Evolutionary conservation across 2,329 filamentous ascomycete species (phyloP), one percentile per base, ranked within the genome.

Genomic region (Neurospora sp.): DNA sequence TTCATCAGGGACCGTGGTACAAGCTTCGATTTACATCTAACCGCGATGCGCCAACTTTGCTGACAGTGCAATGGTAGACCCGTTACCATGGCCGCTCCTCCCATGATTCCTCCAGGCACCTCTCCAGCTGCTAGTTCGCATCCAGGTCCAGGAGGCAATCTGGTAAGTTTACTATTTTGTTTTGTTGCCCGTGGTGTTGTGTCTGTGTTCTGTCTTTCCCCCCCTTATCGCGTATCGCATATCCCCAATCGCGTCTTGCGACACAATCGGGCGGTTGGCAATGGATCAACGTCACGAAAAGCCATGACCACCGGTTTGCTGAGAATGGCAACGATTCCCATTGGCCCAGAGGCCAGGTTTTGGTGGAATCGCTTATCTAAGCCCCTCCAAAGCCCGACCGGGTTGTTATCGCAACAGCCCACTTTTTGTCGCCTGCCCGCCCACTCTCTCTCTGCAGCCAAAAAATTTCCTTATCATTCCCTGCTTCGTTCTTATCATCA

Each of bases 71-170:
- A 36, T 62, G 52, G 52, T 68, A 77, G 74, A 70, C 72, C 75
- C 43, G 68, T 73, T 33, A 68, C 73, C 5, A 77, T 75, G 68
- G 72, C 52, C 1, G 52, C 75, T 38, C 76, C 76, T 8, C 73
- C 75, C 17, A 73, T 74, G 69, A 77, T 75, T 68, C 73, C 77
- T 11, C 72, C 76, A 2, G 73, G 74, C 36, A 77, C 78, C 19
- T 82, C 82, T 38, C 81, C 52, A 62, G 52, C 79, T 38, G 81
- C 82, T 36, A 81, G 80, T 39, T 82, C 80, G 11, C 80, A 80
- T 68, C 78, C 78, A 69, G 79, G 77, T 36, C 74, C 74, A 10
- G 74, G 73, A 42, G 79, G 79, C 33, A 82, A 79, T 69, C 74
- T 82, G 78, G 82, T 83, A 75, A 78, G 82, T 73, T 42, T 10